phyloP scores from a whole-genome alignment of 768 basidiomycete species.

The Sporobolomyces roseus region DNA sequence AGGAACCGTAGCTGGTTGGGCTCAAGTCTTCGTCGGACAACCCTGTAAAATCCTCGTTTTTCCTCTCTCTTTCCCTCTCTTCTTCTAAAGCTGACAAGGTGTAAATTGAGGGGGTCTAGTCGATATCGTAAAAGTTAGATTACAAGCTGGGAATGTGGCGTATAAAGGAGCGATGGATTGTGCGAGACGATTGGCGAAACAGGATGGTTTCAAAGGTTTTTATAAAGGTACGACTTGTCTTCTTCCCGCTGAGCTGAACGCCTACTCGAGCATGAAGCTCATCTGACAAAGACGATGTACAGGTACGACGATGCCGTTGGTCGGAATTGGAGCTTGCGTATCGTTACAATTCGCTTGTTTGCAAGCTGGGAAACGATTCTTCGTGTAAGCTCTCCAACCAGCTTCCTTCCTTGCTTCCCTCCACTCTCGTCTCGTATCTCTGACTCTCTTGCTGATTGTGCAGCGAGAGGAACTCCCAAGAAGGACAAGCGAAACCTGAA shows the following conservation, averaged over 20 bases:
- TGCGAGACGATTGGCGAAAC: constrained; percentile 24
- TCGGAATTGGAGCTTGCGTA: constrained; percentile 43
- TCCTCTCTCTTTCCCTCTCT: not conserved
- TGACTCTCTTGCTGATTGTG: no score
- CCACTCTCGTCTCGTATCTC: not conserved
- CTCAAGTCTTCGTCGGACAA: constrained; percentile 41
- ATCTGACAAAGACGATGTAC: not conserved
- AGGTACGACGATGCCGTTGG: constrained; percentile 40
- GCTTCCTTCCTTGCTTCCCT: not conserved
- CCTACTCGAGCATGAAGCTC: not conserved
- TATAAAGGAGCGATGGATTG: constrained; percentile 36
- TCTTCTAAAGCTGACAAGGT: no score
- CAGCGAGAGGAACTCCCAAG: not conserved
- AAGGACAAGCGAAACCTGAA: constrained; percentile 52
- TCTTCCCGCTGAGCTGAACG: not conserved
- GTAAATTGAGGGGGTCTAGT: not conserved
- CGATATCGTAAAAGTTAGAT: constrained; percentile 43
- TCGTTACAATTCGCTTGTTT: constrained; percentile 39
- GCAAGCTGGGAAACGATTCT: constrained; percentile 38
- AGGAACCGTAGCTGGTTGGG: constrained; percentile 29
- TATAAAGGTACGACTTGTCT: constrained; percentile 34
- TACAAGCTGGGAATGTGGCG: constrained; percentile 30
- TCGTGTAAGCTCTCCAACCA: constrained; percentile 21
- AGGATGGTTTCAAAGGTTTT: constrained; percentile 36
- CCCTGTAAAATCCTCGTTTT: constrained; percentile 11